Conservation (phyloP, 805 yeast genomes). For the Phaffomyces thermotolerans region DNA sequence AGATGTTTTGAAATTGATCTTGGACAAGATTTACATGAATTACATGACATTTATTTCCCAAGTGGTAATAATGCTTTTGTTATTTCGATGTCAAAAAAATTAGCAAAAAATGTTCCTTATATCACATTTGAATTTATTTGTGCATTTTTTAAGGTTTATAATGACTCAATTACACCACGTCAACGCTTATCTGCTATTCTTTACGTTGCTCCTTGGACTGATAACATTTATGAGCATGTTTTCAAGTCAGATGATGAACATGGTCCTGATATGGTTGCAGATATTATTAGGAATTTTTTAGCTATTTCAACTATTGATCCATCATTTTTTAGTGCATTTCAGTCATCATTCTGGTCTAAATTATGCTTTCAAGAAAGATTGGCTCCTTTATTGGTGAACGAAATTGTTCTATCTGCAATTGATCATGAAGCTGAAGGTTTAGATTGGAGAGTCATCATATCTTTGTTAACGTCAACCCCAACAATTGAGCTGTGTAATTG, state of each 20-base stretch:
- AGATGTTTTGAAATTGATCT: constrained; percentile 50
- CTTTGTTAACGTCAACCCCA: constrained; percentile 58
- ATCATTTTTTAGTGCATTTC: constrained; percentile 43
- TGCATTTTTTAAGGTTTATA: constrained; percentile 46
- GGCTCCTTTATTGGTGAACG: constrained; percentile 56
- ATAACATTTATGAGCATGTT: constrained; percentile 53
- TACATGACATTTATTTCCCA: constrained; percentile 61
- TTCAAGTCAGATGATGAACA: constrained; percentile 44
- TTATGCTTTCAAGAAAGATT: constrained; percentile 56
- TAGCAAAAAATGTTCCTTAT: constrained; percentile 51
- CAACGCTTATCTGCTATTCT: constrained; percentile 25
- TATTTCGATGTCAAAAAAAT: constrained; percentile 43
- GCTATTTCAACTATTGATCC: constrained; percentile 45
- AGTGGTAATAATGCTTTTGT: constrained; percentile 58
- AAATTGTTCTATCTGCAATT: constrained; percentile 63
- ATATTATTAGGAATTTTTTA: constrained; percentile 55
- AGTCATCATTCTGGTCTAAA: constrained; percentile 60
- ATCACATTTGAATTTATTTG: constrained; percentile 50
- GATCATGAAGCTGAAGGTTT: constrained; percentile 73
- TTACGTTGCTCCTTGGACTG: constrained; percentile 69
- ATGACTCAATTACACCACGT: constrained; percentile 28
- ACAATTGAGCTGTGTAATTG: constrained; percentile 67
- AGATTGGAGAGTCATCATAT: constrained; percentile 56
- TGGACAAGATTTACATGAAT: constrained; percentile 47
- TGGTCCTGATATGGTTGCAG: constrained; percentile 56